Conservation (phyloP, 2,329 filamentous ascomycete genomes). For the Ceratocystis lukuohia region DNA sequence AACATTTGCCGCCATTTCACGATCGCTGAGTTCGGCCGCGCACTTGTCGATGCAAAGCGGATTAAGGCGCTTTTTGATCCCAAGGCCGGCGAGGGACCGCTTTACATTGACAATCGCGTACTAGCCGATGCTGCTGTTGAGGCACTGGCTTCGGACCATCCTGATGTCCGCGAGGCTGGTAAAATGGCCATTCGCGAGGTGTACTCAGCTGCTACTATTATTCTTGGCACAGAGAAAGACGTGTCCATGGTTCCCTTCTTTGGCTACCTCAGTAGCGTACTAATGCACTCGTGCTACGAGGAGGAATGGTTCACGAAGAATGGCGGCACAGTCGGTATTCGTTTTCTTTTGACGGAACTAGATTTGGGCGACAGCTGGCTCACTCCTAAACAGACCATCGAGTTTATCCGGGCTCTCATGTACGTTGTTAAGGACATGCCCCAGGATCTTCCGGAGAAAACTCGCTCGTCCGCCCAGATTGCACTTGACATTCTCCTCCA, state of each 20-base stretch:
- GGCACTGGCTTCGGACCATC: slow-evolving; percentile 73
- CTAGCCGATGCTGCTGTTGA: slow-evolving; percentile 84
- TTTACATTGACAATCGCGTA: slow-evolving; percentile 74
- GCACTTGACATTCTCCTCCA: slow-evolving; percentile 69
- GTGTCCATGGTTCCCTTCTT: slow-evolving; percentile 76
- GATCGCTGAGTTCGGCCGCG: slow-evolving; percentile 73
- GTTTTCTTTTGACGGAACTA: slow-evolving; percentile 71
- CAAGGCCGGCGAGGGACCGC: slow-evolving; percentile 68
- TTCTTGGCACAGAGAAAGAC: slow-evolving; percentile 62
- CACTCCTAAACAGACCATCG: slow-evolving; percentile 57
- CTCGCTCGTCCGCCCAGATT: slow-evolving; percentile 65
- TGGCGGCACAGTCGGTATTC: slow-evolving; percentile 80
- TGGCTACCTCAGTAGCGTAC: slow-evolving; percentile 63
- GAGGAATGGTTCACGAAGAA: slow-evolving; percentile 99
- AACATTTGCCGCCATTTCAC: slow-evolving; percentile 84
- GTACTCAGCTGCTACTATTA: slow-evolving; percentile 58
- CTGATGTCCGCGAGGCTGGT: slow-evolving; percentile 67
- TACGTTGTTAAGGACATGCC: slow-evolving; percentile 99
- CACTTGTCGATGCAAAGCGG: slow-evolving; percentile 70
- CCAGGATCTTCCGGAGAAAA: slow-evolving; percentile 80
- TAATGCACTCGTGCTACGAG: slow-evolving; percentile 90
- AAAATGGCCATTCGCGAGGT: slow-evolving; percentile 66
- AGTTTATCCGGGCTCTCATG: slow-evolving; percentile 81
- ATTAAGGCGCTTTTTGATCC: slow-evolving; percentile 69
- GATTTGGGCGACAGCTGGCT: slow-evolving; percentile 78